These are phyloP conservation scores for Pittosporum tobira DNA, from an alignment of 129 eudicot species.

Conservation along the genomic window DNA sequence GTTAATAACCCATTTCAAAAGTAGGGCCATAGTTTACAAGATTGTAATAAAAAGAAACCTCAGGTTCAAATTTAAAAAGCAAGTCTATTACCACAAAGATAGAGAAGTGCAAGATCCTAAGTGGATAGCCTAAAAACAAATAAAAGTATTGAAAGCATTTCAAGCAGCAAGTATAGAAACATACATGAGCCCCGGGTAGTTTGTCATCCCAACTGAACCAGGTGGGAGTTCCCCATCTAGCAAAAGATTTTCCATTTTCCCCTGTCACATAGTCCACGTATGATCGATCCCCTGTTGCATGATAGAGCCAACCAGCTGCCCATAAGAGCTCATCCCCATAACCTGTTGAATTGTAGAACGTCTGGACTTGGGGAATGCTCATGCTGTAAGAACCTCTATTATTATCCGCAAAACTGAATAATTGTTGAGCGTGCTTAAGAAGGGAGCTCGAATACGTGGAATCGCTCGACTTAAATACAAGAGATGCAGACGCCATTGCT, in stretches of 20 bases:
- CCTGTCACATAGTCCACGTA: constrained; percentile 71
- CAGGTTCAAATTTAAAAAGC: neutral
- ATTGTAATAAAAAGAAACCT: neutral
- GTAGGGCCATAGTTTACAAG: neutral
- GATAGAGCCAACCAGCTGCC: constrained; percentile 98
- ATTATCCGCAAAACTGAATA: constrained; percentile 70
- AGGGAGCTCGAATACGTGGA: constrained; percentile 56
- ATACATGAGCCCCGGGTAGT: constrained; percentile 86
- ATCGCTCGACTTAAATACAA: constrained; percentile 62
- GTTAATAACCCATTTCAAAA: neutral
- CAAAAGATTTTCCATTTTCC: constrained; percentile 52
- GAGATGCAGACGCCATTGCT: constrained; percentile 90
- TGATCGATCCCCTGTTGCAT: constrained; percentile 64
- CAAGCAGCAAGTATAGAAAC: constrained; percentile 1
- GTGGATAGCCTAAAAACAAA: neutral
- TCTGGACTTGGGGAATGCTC: constrained; percentile 72
- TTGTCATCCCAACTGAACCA: constrained; percentile 99
- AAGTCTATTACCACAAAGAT: neutral
- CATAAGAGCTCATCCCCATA: constrained; percentile 98
- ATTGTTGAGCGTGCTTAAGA: constrained; percentile 70
- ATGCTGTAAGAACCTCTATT: constrained; percentile 59
- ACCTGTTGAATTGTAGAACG: constrained; percentile 86
- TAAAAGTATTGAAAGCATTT: neutral
- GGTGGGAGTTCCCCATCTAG: constrained; percentile 79
- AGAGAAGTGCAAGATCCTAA: neutral